Evolutionary conservation across 441 rosid species (phyloP).

Genomic region (Pelargonium fulgidum): DNA sequence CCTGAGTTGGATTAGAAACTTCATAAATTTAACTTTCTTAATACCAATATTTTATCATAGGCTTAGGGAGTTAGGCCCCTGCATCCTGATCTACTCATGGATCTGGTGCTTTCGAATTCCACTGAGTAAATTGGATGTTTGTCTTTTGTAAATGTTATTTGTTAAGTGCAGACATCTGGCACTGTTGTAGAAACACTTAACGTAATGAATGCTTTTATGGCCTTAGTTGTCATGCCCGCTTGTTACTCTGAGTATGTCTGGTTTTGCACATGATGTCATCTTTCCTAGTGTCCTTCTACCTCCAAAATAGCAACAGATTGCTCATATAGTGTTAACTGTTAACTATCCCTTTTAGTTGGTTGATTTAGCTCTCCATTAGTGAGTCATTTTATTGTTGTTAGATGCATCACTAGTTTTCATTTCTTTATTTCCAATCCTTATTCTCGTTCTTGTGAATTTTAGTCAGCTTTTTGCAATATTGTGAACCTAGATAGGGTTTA

Average conservation of each 20-base stretch:
- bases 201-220: not conserved
- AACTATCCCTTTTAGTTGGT: no score
- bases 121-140: not conserved
- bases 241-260: not conserved
- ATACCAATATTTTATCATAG: not conserved
- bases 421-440: not conserved
- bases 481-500: constrained; percentile 1
- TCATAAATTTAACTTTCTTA: not conserved
- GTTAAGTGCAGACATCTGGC: not conserved
- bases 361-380: not conserved
- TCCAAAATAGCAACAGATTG: not conserved
- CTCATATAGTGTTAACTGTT: not conserved
- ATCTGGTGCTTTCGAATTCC: not conserved
- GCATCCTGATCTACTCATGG: constrained; percentile 1
- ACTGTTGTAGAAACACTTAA: not conserved
- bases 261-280: not conserved
- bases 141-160: not conserved
- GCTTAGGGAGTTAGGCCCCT: not conserved
- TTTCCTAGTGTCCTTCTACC: not conserved
- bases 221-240: not conserved
- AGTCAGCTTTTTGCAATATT: not conserved
- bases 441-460: not conserved
- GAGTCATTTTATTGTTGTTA: not conserved
- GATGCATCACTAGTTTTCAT: not conserved
- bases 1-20: not conserved